Percentiles rank a stretch among this genome's conserved stretches.
Conservation (phyloP, 345 rosid genomes). For the Turritis glabra region DNA sequence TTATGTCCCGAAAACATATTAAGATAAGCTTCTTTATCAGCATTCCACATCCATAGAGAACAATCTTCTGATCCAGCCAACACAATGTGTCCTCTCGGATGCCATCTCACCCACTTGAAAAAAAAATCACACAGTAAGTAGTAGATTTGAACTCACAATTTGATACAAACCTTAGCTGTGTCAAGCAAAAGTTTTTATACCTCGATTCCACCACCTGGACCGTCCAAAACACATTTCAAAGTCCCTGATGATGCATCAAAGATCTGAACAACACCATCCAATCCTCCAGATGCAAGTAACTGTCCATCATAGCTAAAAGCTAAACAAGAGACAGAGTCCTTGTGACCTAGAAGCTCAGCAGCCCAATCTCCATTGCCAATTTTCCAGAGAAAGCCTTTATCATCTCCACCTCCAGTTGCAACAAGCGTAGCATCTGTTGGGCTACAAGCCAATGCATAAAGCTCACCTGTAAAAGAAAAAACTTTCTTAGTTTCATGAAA, state of each 20-base stretch:
- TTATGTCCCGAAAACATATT: conserved; percentile 83
- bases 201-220: conserved; percentile 78
- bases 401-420: conserved; percentile 95
- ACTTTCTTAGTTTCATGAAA: background rate
- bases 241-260: conserved; percentile 70
- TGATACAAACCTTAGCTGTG: background rate
- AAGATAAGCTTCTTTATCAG: conserved; percentile 68
- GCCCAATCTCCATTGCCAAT: conserved; percentile 93
- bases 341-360: conserved; percentile 76
- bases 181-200: conserved; percentile 34
- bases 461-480: conserved; percentile 54
- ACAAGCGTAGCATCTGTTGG: conserved; percentile 76
- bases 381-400: conserved; percentile 78
- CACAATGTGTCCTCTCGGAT: conserved; percentile 85
- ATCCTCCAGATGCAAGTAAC: conserved; percentile 78
- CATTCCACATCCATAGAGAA: conserved; percentile 96
- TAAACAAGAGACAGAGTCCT: conserved; percentile 74
- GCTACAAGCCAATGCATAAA: conserved; percentile 74
- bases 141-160: background rate
- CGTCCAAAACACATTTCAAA: conserved; percentile 60
- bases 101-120: conserved; percentile 96
- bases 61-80: conserved; percentile 89
- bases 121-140: conserved; percentile 25
- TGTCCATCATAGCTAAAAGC: conserved; percentile 78
- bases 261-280: conserved; percentile 74